Evolutionary conservation across 441 rosid species (phyloP).

Genomic region (Aquilaria agallochum): DNA sequence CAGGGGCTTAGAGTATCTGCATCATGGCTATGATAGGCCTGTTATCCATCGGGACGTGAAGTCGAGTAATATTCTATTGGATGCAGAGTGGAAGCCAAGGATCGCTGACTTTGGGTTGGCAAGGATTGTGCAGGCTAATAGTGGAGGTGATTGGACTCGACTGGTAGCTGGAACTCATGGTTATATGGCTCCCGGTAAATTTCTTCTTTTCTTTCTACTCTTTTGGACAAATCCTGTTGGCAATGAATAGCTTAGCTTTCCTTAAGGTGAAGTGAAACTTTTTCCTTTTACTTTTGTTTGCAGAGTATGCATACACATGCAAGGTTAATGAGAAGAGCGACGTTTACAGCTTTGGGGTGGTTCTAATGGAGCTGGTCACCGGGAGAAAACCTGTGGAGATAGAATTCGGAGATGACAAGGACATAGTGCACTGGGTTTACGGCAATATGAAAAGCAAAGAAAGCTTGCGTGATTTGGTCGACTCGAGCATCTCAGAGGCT

Average conservation of each 20-base stretch:
- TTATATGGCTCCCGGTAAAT: conserved; percentile 67
- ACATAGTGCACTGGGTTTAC: conserved; percentile 42
- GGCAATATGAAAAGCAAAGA: conserved; percentile 26
- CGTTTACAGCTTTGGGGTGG: conserved; percentile 64
- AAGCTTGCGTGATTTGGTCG: conserved; percentile 29
- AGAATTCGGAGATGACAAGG: conserved; percentile 43
- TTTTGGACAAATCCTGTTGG: not conserved
- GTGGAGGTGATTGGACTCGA: conserved; percentile 32
- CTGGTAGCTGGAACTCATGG: conserved; percentile 52
- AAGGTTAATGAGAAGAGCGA: conserved; percentile 51
- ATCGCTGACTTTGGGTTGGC: conserved; percentile 69
- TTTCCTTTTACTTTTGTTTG: not conserved
- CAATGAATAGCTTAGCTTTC: not conserved
- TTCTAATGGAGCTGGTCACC: conserved; percentile 57
- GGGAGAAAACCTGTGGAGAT: conserved; percentile 47
- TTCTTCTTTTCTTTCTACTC: not conserved
- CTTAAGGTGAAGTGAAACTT: not conserved
- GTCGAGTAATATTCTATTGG: conserved; percentile 60
- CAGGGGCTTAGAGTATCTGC: conserved; percentile 55
- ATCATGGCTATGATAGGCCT: conserved; percentile 50
- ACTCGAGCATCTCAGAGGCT: conserved; percentile 24
- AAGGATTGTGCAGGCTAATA: conserved; percentile 36
- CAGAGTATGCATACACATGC: conserved; percentile 50
- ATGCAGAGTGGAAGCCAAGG: conserved; percentile 54
- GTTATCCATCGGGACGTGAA: conserved; percentile 62